Conservation (phyloP, 306 rosid species). For the Lathyrus aphaca region DNA sequence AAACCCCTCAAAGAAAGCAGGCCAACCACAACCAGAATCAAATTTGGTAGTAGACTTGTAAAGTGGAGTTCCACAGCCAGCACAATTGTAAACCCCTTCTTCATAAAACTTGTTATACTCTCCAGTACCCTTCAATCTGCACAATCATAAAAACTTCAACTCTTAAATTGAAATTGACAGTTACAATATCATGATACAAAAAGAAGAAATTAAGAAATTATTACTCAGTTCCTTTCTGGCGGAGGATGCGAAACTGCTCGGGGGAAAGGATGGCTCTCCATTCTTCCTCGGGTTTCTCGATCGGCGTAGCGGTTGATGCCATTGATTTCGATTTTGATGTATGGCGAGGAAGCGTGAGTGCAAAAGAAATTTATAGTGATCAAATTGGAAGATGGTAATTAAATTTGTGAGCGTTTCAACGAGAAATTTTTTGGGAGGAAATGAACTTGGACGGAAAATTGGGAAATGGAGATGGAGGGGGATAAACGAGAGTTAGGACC, state of each 20-base stretch:
- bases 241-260: constrained; percentile 82
- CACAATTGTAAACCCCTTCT: constrained; percentile 78
- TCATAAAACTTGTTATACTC: constrained; percentile 77
- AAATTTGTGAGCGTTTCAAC: background rate
- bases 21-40: constrained; percentile 95
- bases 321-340: background rate
- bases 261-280: constrained; percentile 67
- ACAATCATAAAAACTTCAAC: background rate
- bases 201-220: constrained; percentile 27
- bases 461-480: background rate
- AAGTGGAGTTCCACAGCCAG: constrained; percentile 80
- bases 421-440: background rate
- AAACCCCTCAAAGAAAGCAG: constrained; percentile 89
- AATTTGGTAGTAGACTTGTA: constrained; percentile 82
- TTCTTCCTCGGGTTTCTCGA: constrained; percentile 5
- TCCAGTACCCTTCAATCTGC: constrained; percentile 76
- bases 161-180: background rate
- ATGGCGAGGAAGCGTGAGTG: background rate
- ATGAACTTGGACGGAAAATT: constrained; percentile 8
- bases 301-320: background rate
- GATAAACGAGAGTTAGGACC: background rate
- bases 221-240: constrained; percentile 84
- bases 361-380: background rate
- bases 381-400: background rate
- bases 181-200: background rate